Evolutionary conservation across 768 basidiomycete genomes (phyloP).

Genomic region (Serendipita sp.): DNA sequence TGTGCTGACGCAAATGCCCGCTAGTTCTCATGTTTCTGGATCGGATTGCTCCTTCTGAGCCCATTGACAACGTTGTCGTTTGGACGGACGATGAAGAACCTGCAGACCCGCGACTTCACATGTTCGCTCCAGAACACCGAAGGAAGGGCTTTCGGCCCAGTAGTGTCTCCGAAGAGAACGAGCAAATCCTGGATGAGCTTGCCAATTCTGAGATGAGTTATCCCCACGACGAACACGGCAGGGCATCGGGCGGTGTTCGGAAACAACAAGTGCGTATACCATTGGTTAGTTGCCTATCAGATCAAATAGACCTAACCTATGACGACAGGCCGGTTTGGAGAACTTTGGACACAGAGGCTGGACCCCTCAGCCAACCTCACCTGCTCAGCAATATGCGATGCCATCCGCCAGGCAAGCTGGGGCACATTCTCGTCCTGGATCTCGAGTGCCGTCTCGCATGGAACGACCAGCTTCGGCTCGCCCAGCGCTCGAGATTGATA

Average conservation of each 20-base stretch:
- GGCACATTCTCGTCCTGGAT: neutral
- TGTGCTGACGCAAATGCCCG: neutral
- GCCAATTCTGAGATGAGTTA: slow-evolving; percentile 3
- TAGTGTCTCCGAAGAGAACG: slow-evolving; percentile 1
- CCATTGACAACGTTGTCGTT: neutral
- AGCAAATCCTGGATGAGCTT: slow-evolving; percentile 2
- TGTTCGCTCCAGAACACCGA: neutral
- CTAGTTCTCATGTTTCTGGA: slow-evolving; percentile 1
- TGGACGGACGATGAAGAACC: slow-evolving; percentile 5
- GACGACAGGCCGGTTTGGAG: neutral
- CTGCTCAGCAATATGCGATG: neutral
- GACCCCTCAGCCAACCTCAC: neutral
- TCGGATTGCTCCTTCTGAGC: slow-evolving; percentile 1
- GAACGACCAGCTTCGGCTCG: neutral
- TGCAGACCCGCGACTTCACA: neutral
- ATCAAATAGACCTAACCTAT: neutral
- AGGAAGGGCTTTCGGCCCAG: neutral
- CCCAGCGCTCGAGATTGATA: neutral
- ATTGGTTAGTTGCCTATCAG: neutral
- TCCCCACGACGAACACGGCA: neutral
- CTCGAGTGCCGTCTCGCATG: slow-evolving; percentile 1
- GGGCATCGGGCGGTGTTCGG: neutral
- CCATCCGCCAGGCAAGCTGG: neutral
- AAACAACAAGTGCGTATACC: neutral
- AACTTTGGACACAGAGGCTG: neutral